phyloP scores from a whole-genome alignment of 2,329 filamentous ascomycete genomes.

The Cephalotrichum gorgonifer region DNA sequence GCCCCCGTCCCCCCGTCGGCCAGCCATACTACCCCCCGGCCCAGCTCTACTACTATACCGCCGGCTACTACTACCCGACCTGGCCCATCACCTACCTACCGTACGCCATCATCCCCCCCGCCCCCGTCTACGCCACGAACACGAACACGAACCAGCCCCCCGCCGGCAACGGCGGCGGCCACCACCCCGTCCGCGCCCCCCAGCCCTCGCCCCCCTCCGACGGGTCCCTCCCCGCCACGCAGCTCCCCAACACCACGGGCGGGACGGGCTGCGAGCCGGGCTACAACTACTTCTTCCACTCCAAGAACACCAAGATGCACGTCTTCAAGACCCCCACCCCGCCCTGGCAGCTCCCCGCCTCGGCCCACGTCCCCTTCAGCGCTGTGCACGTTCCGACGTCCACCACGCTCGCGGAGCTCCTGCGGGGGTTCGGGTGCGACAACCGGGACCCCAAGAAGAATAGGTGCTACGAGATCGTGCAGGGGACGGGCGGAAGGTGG shows the following conservation, averaged over 20 bases:
- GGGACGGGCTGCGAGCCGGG: constrained; percentile 49
- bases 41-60: not conserved
- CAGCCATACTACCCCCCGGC: too few relatives aligned
- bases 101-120: not conserved
- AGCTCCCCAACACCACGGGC: constrained; percentile 46
- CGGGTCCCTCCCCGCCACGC: constrained; percentile 35
- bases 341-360: constrained; percentile 41
- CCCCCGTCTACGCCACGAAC: not conserved
- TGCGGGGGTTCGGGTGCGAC: constrained; percentile 46
- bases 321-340: constrained; percentile 35
- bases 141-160: constrained; percentile 23
- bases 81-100: not conserved
- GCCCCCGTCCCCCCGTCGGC: constrained; percentile 19
- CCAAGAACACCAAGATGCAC: constrained; percentile 48
- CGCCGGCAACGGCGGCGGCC: constrained; percentile 25
- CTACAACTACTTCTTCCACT: constrained; percentile 53
- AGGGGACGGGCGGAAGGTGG: constrained; percentile 48
- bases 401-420: constrained; percentile 43
- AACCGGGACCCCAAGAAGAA: constrained; percentile 43
- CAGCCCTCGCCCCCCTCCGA: constrained; percentile 31
- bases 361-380: constrained; percentile 32
- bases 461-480: constrained; percentile 43
- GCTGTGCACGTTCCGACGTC: constrained; percentile 41
- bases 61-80: not conserved
- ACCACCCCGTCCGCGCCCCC: constrained; percentile 25